Evolutionary conservation across 73 alveolate genomes (phyloP).

Genomic region (Durusdinium trenchii): DNA sequence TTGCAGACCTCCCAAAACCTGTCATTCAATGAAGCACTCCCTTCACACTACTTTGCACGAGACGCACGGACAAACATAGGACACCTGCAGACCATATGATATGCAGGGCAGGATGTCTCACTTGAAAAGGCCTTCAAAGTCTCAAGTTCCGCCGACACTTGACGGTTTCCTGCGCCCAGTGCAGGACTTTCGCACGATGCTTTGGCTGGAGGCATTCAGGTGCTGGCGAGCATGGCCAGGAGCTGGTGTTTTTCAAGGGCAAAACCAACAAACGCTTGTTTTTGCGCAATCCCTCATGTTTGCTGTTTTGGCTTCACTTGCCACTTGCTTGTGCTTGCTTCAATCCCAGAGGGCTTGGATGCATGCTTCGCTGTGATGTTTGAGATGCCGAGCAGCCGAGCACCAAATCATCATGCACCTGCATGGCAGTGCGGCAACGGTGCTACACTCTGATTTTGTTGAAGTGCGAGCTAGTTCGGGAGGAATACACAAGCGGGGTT

Average conservation of each 20-base stretch:
- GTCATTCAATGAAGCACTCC: not conserved
- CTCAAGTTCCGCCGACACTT: not conserved
- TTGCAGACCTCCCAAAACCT: not conserved
- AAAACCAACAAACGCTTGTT: not conserved
- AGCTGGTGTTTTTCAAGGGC: not conserved
- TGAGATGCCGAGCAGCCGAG: too few relatives aligned
- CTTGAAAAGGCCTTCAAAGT: not conserved
- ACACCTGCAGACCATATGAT: not conserved
- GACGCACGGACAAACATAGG: not conserved
- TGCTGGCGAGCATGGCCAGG: conserved; percentile 81
- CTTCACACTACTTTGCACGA: not conserved
- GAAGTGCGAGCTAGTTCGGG: too few relatives aligned
- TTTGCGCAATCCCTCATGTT: too few relatives aligned
- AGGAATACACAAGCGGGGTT: too few relatives aligned
- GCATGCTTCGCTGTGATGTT: too few relatives aligned
- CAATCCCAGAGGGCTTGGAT: too few relatives aligned
- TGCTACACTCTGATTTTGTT: too few relatives aligned
- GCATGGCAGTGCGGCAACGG: too few relatives aligned
- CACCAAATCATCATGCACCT: too few relatives aligned
- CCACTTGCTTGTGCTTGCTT: too few relatives aligned
- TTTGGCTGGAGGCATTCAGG: conserved; percentile 52
- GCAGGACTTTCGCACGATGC: conserved; percentile 87
- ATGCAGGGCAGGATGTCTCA: not conserved
- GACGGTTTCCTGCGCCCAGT: not conserved
- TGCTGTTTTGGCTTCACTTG: too few relatives aligned